Conservation (phyloP, 352 stramenopile species). For the Globisporangium apiculatum region DNA sequence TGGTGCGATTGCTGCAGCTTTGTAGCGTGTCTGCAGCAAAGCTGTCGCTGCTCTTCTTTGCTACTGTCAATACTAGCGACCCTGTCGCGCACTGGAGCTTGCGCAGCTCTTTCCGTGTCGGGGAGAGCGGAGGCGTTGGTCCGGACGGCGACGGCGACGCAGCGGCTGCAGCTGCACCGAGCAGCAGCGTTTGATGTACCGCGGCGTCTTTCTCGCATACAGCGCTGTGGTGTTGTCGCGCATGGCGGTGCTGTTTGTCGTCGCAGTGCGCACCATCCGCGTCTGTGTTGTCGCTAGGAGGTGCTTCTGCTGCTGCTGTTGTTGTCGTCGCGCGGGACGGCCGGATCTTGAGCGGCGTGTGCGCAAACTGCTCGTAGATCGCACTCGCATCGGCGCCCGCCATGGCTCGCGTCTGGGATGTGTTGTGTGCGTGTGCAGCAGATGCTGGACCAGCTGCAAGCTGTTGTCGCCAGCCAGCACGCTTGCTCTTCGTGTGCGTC, state of each 20-base stretch:
- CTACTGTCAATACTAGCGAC: neutral
- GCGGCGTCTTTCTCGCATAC: neutral
- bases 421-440: too few relatives aligned
- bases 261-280: too few relatives aligned
- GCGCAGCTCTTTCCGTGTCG: conserved; percentile 20
- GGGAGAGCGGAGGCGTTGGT: conserved; percentile 9
- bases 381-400: conserved; percentile 18
- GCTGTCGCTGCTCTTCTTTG: too few relatives aligned
- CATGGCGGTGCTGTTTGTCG: too few relatives aligned
- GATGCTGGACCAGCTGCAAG: too few relatives aligned
- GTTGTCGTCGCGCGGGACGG: conserved; percentile 1
- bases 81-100: conserved; percentile 16
- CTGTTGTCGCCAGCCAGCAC: too few relatives aligned
- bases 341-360: conserved; percentile 39
- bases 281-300: too few relatives aligned
- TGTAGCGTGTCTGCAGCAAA: too few relatives aligned
- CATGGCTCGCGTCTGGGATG: too few relatives aligned
- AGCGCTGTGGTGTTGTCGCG: neutral
- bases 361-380: conserved; percentile 40
- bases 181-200: conserved; percentile 6
- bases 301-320: neutral
- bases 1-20: neutral
- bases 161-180: neutral
- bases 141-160: conserved; percentile 9
- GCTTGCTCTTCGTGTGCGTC: too few relatives aligned